Base-by-base conservation (phyloP, 2,329 filamentous ascomycete species). In the Colletotrichum lini region DNA sequence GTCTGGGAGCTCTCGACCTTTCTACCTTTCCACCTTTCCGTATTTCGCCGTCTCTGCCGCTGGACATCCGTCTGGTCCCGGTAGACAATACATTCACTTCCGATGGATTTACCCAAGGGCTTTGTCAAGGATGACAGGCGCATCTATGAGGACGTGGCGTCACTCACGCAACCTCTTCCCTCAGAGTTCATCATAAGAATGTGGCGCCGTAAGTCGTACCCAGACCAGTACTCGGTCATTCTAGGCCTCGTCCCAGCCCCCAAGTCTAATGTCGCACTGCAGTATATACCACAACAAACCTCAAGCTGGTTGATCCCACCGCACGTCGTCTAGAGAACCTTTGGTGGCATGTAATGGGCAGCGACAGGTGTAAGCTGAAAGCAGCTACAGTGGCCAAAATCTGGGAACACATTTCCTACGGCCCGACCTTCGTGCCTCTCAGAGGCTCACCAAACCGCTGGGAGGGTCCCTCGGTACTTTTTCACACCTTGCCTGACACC, bases 281-380 rank as follows among this genome's bases (percentile, higher is more conserved):
- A 91, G 89, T 90, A 6, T 91, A 91, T 75, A 89, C 89, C 13
- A 89, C 85, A 40, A 91, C 88, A 18, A 87, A 87, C 73, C 87
- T 88, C 75, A 85, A 85, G 74, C 83, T 91, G 42, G 83, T 86
- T 70, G 89, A 91, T 74, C 89, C 89, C n/a, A 91, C 88, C 3
- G 88, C 89, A 38, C 87, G 86, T 70, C 88, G 90, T 21, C 80
- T 91, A 23, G 89, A 91, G 76, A 89, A 91, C 75, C 90, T 91
- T 74, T 92, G 89, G 89, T 91, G 89, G 86, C 89, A 91, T 76
- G 88, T 91, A 65, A 89, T 88, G 85, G 89, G 89, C 44, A 91
- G 90, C 74, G 82, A 90, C 73, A 82, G 86, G 38, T 84, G 86
- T 44, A 77, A 84, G 64, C 81, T 91, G 58, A 86, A 87, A 57